Evolutionary conservation across 1,284 basidiomycete genomes (phyloP).

Genomic region (Cryptococcus jaspeensis): DNA sequence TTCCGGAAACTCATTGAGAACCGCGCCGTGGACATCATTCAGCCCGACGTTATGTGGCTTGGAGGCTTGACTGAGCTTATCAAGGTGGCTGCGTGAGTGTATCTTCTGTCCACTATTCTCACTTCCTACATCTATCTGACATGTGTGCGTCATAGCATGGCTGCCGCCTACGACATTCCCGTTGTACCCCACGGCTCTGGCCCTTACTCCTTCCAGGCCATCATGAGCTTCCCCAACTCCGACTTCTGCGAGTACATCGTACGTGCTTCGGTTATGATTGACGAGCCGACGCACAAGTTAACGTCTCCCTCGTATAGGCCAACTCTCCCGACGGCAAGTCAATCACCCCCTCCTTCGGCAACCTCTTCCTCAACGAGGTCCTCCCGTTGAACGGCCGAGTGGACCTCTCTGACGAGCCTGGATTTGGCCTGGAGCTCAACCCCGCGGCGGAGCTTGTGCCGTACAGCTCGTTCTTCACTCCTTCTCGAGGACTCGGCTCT

Average conservation of each 20-base stretch:
- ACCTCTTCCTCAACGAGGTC: conserved; percentile 58
- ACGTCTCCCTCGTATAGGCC: no score
- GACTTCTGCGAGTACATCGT: conserved; percentile 54
- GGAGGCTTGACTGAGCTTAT: conserved; percentile 59
- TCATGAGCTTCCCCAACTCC: conserved; percentile 47
- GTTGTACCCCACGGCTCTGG: conserved; percentile 59
- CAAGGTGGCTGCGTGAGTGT: conserved; percentile 55
- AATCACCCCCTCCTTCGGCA: conserved; percentile 56
- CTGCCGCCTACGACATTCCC: conserved; percentile 54
- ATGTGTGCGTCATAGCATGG: conserved; percentile 26
- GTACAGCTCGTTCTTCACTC: conserved; percentile 43
- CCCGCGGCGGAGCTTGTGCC: conserved; percentile 52
- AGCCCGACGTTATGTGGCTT: conserved; percentile 57
- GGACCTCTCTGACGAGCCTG: conserved; percentile 53
- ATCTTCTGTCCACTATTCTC: not conserved
- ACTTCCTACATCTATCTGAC: conserved; percentile 10
- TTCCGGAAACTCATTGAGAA: conserved; percentile 59
- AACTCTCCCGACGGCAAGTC: conserved; percentile 58
- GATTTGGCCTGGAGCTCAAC: conserved; percentile 57
- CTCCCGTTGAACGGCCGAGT: conserved; percentile 55
- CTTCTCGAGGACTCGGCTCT: conserved; percentile 33
- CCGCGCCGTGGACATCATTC: conserved; percentile 56
- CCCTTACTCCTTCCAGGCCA: conserved; percentile 50
- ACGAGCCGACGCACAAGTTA: no score
- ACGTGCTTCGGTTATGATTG: conserved; percentile 6